Evolutionary conservation across 1,284 basidiomycete genomes (phyloP).

Genomic region (Pulveroboletus sp.): DNA sequence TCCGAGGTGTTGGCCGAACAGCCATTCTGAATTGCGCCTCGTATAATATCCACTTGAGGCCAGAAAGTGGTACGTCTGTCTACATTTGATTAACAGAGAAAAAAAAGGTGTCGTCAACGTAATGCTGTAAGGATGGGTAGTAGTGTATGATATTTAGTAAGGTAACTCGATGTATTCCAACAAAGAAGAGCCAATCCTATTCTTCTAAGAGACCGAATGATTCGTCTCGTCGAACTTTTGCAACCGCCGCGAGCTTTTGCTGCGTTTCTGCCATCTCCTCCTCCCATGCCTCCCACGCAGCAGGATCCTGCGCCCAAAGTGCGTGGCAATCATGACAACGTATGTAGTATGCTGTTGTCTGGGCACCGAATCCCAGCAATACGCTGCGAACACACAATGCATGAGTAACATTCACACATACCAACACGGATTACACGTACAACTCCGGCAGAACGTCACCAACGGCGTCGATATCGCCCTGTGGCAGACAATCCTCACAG

Average conservation of each 20-base stretch:
- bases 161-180: neutral
- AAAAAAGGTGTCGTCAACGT: neutral
- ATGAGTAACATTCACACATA: constrained; percentile 10
- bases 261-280: constrained; percentile 40
- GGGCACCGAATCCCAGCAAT: constrained; percentile 42
- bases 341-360: constrained; percentile 46
- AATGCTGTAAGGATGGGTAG: neutral
- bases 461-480: constrained; percentile 49
- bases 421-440: constrained; percentile 37
- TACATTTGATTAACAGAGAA: neutral
- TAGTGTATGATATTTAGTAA: neutral
- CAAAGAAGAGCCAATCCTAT: neutral
- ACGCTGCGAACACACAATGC: constrained; percentile 31
- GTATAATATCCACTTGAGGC: neutral
- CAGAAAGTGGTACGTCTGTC: neutral
- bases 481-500: constrained; percentile 61
- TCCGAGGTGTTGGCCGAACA: constrained; percentile 53
- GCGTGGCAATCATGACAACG: constrained; percentile 48
- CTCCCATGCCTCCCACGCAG: constrained; percentile 40
- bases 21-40: constrained; percentile 37
- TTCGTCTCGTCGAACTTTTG: neutral
- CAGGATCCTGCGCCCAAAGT: constrained; percentile 36
- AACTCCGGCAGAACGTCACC: constrained; percentile 60
- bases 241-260: constrained; percentile 28
- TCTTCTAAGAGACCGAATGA: neutral